A percentile compares a stretch with the other conserved stretches of the same genome.
phyloP scores from a whole-genome alignment of 495 filamentous ascomycete genomes.

The Endocarpon pusillum region DNA sequence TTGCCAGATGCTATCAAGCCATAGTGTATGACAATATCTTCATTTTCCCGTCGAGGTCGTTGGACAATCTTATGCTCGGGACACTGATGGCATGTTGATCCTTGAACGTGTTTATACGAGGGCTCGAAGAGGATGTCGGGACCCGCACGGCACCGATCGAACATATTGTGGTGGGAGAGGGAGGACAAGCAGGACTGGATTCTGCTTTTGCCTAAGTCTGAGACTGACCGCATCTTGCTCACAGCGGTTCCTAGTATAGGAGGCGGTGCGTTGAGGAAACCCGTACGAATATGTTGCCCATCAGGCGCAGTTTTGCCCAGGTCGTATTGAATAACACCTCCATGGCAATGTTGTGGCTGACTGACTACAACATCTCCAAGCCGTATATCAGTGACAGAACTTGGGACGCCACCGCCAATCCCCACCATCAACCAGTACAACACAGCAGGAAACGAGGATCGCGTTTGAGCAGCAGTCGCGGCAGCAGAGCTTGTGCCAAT shows the following conservation, averaged over 20 bases:
- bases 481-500: constrained; percentile 13
- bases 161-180: background rate
- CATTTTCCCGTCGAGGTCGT: background rate
- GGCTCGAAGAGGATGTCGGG: constrained; percentile 11
- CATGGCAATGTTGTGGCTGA: constrained; percentile 2
- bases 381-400: constrained; percentile 10
- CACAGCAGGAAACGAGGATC: constrained; percentile 22
- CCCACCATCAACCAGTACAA: constrained; percentile 31
- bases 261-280: constrained; percentile 16
- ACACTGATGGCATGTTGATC: constrained; percentile 7
- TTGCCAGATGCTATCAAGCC: constrained; percentile 26
- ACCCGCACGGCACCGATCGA: background rate
- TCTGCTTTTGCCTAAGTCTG: background rate
- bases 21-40: constrained; percentile 15
- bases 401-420: constrained; percentile 25
- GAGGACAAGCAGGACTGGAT: constrained; percentile 6
- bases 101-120: constrained; percentile 8
- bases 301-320: constrained; percentile 7
- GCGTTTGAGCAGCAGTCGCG: constrained; percentile 13
- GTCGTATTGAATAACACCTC: constrained; percentile 14
- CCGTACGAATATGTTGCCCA: constrained; percentile 13
- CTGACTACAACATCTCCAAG: constrained; percentile 15
- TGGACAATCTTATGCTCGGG: constrained; percentile 1
- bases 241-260: constrained; percentile 6
- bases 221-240: background rate